Evolutionary conservation across 2,329 filamentous ascomycete species (phyloP).

Genomic region (Penicillium sp.): DNA sequence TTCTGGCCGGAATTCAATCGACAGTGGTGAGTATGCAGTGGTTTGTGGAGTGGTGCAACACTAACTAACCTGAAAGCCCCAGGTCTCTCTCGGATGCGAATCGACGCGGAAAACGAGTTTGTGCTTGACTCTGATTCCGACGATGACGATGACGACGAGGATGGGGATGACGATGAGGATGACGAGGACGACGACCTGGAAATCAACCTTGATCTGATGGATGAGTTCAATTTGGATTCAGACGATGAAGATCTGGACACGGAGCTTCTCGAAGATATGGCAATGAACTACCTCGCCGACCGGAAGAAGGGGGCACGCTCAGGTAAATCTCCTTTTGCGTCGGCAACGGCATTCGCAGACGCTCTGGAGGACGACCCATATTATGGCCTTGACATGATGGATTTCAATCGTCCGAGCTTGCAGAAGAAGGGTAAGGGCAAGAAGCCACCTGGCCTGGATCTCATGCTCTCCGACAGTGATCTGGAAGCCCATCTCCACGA

Average conservation of each 20-base stretch:
- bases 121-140: slow-evolving; percentile 7
- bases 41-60: neutral
- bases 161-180: slow-evolving; percentile 9
- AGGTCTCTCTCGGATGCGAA: slow-evolving; percentile 16
- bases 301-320: slow-evolving; percentile 40
- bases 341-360: slow-evolving; percentile 53
- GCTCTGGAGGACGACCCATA: slow-evolving; percentile 54
- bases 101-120: slow-evolving; percentile 10
- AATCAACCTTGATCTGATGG: slow-evolving; percentile 1
- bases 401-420: slow-evolving; percentile 66
- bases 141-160: neutral
- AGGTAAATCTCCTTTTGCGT: slow-evolving; percentile 41
- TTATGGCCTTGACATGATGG: slow-evolving; percentile 77
- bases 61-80: slow-evolving; percentile 5
- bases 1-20: slow-evolving; percentile 10
- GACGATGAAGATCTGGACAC: slow-evolving; percentile 9
- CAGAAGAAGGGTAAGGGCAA: slow-evolving; percentile 59
- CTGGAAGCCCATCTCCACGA: slow-evolving; percentile 54
- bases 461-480: slow-evolving; percentile 61
- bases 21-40: slow-evolving; percentile 6
- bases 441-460: slow-evolving; percentile 43
- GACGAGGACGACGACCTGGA: slow-evolving; percentile 10
- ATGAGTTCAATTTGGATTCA: slow-evolving; percentile 6
- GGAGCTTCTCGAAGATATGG: slow-evolving; percentile 47
- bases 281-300: slow-evolving; percentile 39